phyloP scores from a whole-genome alignment of 225 moss, liverwort and hornwort genomes.

The Lunularia cruciata region DNA sequence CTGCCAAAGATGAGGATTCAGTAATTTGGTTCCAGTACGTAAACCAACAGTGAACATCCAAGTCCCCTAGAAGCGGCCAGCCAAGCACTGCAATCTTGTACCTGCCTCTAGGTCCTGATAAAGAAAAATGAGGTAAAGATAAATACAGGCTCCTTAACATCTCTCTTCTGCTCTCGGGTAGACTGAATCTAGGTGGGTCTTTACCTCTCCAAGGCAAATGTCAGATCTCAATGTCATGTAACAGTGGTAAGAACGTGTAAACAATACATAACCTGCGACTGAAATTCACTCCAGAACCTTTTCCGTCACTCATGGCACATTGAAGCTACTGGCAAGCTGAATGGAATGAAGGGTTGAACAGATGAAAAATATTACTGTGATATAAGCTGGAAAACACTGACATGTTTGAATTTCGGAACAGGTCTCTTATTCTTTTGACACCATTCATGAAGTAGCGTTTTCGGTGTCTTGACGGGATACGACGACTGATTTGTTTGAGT shows the following conservation, averaged over 20 bases:
- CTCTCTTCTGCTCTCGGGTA: too few relatives aligned
- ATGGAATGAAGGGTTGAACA: conserved; percentile 19
- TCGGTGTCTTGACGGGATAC: conserved; percentile 77
- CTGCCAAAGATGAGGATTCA: conserved; percentile 32
- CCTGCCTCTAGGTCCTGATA: too few relatives aligned
- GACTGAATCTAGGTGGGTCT: too few relatives aligned
- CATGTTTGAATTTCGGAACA: conserved; percentile 72
- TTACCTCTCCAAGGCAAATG: too few relatives aligned
- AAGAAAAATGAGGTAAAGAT: too few relatives aligned
- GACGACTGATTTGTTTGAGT: conserved; percentile 48
- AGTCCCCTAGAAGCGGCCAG: background rate
- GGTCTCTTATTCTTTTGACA: conserved; percentile 84
- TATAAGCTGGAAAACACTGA: conserved; percentile 51
- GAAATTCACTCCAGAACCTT: background rate
- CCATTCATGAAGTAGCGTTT: conserved; percentile 82
- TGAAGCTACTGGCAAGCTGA: background rate
- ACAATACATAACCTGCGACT: background rate
- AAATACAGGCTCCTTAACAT: too few relatives aligned
- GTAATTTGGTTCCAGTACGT: background rate
- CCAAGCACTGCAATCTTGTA: too few relatives aligned
- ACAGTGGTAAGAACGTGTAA: too few relatives aligned
- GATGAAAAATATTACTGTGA: conserved; percentile 31
- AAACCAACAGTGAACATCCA: background rate
- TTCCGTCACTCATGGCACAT: background rate
- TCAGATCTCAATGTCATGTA: too few relatives aligned